phyloP scores from a whole-genome alignment of 805 yeast genomes.

The Nakazawaea siamensis region DNA sequence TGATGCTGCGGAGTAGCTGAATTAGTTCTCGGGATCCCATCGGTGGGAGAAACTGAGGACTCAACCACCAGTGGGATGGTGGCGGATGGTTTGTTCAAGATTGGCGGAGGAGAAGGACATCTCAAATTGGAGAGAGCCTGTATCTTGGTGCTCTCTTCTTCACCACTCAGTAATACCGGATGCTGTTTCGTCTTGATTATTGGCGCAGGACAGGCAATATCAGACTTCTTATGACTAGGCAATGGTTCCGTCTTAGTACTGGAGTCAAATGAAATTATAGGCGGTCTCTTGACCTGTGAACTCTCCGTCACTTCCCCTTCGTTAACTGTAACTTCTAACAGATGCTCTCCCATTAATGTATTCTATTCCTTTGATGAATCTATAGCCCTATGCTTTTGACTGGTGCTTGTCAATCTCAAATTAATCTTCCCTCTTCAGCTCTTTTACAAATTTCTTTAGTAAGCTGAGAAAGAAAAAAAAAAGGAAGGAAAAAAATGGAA shows the following conservation, averaged over 20 bases:
- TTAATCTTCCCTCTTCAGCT: no score
- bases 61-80: constrained; percentile 16
- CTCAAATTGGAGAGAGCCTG: constrained; percentile 48
- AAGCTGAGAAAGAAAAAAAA: no score
- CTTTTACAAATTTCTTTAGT: no score
- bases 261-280: constrained; percentile 8
- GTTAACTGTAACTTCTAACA: no score
- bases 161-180: neutral
- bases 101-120: constrained; percentile 73
- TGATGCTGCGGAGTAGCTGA: constrained; percentile 10
- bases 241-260: constrained; percentile 5
- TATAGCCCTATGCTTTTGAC: no score
- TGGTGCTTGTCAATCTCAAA: no score
- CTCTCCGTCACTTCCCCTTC: neutral
- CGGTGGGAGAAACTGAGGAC: constrained; percentile 4
- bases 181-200: neutral
- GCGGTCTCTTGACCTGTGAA: neutral
- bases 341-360: no score
- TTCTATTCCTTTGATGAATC: no score
- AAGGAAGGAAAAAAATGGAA: no score
- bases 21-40: no score
- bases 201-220: constrained; percentile 4
- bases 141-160: constrained; percentile 32
- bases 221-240: constrained; percentile 3
- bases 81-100: constrained; percentile 21